phyloP scores from a whole-genome alignment of 495 filamentous ascomycete species.

The Tuber borchii region DNA sequence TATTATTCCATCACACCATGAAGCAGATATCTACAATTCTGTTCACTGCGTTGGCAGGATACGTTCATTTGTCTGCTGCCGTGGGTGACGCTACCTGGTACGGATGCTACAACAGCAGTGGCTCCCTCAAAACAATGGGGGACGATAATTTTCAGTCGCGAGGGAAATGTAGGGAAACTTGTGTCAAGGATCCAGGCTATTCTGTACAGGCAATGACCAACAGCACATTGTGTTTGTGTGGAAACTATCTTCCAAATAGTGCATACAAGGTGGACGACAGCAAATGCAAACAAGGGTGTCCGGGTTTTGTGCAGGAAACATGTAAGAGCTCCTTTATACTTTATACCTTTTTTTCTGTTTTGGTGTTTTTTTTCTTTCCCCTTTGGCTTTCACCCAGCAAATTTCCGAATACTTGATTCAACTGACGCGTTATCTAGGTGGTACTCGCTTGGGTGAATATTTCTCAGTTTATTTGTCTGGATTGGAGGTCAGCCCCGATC shows the following conservation, averaged over 20 bases:
- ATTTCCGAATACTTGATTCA: slow-evolving; percentile 46
- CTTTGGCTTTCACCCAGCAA: slow-evolving; percentile 42
- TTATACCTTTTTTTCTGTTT: slow-evolving; percentile 18
- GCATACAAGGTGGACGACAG: slow-evolving; percentile 46
- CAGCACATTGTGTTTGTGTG: slow-evolving; percentile 56
- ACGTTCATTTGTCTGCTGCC: slow-evolving; percentile 22
- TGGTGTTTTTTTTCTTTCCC: slow-evolving; percentile 32
- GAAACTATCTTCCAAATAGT: slow-evolving; percentile 52
- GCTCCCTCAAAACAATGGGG: slow-evolving; percentile 20
- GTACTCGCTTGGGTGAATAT: slow-evolving; percentile 36
- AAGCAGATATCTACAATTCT: slow-evolving; percentile 34
- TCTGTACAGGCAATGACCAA: slow-evolving; percentile 44
- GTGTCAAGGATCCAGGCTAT: slow-evolving; percentile 25
- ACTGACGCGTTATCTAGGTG: slow-evolving; percentile 41
- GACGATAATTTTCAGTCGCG: slow-evolving; percentile 24
- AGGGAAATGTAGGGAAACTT: slow-evolving; percentile 30
- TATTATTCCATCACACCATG: slow-evolving; percentile 15
- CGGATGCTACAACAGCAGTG: slow-evolving; percentile 34
- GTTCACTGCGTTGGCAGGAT: slow-evolving; percentile 16
- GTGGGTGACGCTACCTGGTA: slow-evolving; percentile 23
- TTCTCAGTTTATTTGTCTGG: slow-evolving; percentile 42
- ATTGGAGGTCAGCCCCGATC: slow-evolving; percentile 30
- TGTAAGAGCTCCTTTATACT: slow-evolving; percentile 50
- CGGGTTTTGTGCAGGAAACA: slow-evolving; percentile 49
- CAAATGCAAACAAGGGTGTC: slow-evolving; percentile 54